A percentile compares a stretch with the other conserved stretches of the same genome.
phyloP scores from a whole-genome alignment of 1,284 basidiomycete species.

The Tilletia indica region DNA sequence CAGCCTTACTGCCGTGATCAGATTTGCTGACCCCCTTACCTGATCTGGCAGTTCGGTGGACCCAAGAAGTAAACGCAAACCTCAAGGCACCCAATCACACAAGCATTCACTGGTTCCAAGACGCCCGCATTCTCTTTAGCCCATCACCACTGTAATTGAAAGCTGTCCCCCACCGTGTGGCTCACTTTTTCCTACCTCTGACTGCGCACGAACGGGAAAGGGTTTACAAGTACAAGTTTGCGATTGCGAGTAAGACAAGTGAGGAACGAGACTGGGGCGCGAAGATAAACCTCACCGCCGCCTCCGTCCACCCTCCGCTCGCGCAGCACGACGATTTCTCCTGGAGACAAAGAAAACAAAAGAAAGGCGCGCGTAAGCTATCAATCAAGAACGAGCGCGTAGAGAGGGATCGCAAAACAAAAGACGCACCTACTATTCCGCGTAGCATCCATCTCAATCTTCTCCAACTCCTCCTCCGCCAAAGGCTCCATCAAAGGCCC shows the following conservation, averaged over 20 bases:
- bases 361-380: background rate
- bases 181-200: too few relatives aligned
- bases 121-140: too few relatives aligned
- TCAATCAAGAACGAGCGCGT: background rate
- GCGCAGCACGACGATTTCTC: constrained; percentile 15
- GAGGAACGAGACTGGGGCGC: background rate
- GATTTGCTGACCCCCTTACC: background rate
- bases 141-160: too few relatives aligned
- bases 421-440: constrained; percentile 33
- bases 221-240: too few relatives aligned
- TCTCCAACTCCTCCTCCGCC: constrained; percentile 84
- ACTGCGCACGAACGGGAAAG: too few relatives aligned
- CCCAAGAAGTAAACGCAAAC: background rate
- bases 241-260: background rate
- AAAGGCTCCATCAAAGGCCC: constrained; percentile 83
- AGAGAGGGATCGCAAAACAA: background rate
- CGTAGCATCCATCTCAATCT: constrained; percentile 43
- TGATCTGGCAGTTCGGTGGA: background rate
- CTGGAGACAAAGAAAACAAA: background rate
- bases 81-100: background rate
- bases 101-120: background rate
- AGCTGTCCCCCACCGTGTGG: too few relatives aligned
- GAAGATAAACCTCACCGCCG: background rate
- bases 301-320: constrained; percentile 11
- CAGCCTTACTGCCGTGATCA: too few relatives aligned